Evolutionary conservation across 495 filamentous ascomycete species (phyloP), one percentile per base, ranked within the genome.

Genomic region (Hypoxylon lenormandii): DNA sequence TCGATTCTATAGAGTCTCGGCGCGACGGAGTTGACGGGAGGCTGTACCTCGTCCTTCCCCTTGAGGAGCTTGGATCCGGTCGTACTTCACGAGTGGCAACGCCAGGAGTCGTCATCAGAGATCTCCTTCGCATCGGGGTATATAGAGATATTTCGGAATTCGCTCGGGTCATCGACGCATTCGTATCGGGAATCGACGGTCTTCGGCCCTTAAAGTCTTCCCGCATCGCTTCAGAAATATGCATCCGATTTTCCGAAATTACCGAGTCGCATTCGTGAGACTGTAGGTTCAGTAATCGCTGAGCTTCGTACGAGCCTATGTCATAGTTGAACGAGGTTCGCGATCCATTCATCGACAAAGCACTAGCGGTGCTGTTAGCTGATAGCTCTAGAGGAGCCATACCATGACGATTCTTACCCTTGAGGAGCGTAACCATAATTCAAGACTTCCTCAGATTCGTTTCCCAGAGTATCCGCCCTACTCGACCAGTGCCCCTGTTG

Each of bases 61-160:
- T 78, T 26, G 62, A 76, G 68, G 38, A 54, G 60, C 13, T 67
- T 52, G 40, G 60, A 58, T 55, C 55, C 46, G 23, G 66, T 67
- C 48, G 61, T 63, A 38, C 67, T 59, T 63, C 69, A 15, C 82
- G 77, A 19, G 82, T 84, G 13, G 82, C 82, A 26, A 84, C 70
- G 10, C 82, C 82, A 1, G 82, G 82, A 3, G 76, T 84, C 68
- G 76, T 84, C 68, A 83, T 79, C 5, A 82, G 56, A 18, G 81
- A 83, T 30, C 79, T 79, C 40, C 82, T 73, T 42, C 82, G 76
- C 59, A 82, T 79, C 11, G 82, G 82, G 50, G 80, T 77, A 60
- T 83, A 83, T 13, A 84, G 59, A 16, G 82, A 83, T 30, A 78
- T 7, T 11, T 83, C 81, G 6, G 81, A 83, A 60, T 74, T 79